Base-by-base conservation (phyloP, 2,329 filamentous ascomycete species). In the Monilinia fructicola region DNA sequence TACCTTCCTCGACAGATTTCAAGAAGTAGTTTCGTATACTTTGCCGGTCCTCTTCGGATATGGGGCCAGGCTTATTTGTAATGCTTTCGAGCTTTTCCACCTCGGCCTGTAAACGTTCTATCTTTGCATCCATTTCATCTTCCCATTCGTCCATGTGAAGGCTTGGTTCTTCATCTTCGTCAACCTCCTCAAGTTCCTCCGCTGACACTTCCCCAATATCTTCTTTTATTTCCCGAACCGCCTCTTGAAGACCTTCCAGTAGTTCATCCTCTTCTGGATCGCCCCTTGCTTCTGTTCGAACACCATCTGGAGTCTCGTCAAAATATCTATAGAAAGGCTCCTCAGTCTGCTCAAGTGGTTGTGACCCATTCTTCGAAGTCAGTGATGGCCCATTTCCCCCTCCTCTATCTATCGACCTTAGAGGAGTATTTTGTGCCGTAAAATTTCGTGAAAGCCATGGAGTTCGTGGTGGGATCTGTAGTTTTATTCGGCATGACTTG, bases 401-500 rank as follows among this genome's bases (percentile, higher is more conserved):
- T 59, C 54, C 54, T 59, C 61, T 62, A 52, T 59, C 46, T 52
- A 16, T 67, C 44, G 61, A 52, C 55, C 53, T 64, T 23, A 60
- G 46, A 28, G 61, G 67, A 28, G 54, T n/a, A 42, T 48, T 64
- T 50, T 68, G 56, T 44, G 61, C 70, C 21, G 69, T 66, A 21
- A 73, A 38, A 66, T 67, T 72, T 67, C 74, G 71, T 48, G 67
- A 67, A 44, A 69, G 56, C 69, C 71, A 74, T 71, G 64, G 67
- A 60, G 69, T 52, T 60, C 60, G 69, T 62, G 66, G 66, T 35
- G 67, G 54, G 46, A 48, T 46, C 66, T 71, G 68, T 67, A 76
- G 65, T 69, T 74, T 75, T 31, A 70, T 70, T 56, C 73, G 67
- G 65, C 76, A 77, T 70, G 75, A 75, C 63, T 67, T 73, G 68